These are phyloP conservation scores for Fusarium algeriense DNA, from an alignment of 2,329 filamentous ascomycete species.

Conservation along the genomic window DNA sequence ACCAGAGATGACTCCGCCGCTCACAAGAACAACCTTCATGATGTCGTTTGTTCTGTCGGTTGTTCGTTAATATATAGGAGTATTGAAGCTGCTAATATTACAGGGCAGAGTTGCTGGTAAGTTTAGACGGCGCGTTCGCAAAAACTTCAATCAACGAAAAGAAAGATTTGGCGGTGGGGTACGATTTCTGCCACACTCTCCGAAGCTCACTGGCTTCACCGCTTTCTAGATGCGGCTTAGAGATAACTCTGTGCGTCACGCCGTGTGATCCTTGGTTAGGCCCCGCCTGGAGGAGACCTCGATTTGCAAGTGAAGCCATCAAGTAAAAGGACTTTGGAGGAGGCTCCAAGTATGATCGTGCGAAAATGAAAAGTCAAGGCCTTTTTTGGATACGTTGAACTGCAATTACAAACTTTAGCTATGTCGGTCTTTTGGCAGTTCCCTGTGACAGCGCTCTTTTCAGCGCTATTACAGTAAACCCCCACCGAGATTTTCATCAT, in stretches of 20 bases:
- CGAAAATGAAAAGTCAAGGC: rapidly evolving
- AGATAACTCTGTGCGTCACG: not conserved
- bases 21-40: conserved; percentile 40
- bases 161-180: conserved; percentile 29
- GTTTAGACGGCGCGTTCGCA: conserved; percentile 23
- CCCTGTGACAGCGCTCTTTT: no score
- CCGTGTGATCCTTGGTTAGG: not conserved
- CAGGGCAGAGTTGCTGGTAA: conserved; percentile 9
- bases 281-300: not conserved
- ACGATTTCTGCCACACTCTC: conserved; percentile 31
- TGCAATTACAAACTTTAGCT: not conserved
- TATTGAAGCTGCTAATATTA: conserved; percentile 10
- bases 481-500: no score
- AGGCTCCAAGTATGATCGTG: not conserved
- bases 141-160: conserved; percentile 26
- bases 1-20: conserved; percentile 39
- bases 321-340: no score
- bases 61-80: conserved; percentile 3
- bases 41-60: conserved; percentile 5
- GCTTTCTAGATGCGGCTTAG: not conserved
- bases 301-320: not conserved
- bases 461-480: no score
- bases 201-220: not conserved
- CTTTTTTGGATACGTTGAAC: no score
- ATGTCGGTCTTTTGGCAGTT: no score